Base-by-base conservation (phyloP, 257 asterid species). In the Solanum infundibuliforme region DNA sequence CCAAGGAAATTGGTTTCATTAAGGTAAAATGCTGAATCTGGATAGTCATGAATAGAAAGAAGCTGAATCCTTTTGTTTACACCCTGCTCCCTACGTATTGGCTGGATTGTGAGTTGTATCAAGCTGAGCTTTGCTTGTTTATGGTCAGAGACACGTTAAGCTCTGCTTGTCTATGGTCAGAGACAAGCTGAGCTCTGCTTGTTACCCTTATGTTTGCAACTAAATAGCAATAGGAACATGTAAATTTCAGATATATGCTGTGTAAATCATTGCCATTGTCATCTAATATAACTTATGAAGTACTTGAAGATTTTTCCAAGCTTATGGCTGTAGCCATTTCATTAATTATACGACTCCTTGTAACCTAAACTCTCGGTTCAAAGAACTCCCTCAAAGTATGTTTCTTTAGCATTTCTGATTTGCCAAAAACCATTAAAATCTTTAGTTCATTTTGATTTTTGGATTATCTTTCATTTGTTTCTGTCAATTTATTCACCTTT, bases 1-100 rank as follows among this genome's bases (percentile, higher is more conserved):
- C 89, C 3, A 87, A 87, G 89, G 89, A 87, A 32, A 87, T 87
- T 25, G 89, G 89, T 14, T 87, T 87, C 82, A 87, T 87, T 27
- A 87, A 87, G 89, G 88, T 87, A 84, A 43, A 27, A 8, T 25
- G 34, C 48, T 55, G 32, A 71, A 25, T 75, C 25, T 16, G 10
- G 3, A 16, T 71, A 16, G 12, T 71, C 10, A 31, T 71, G 6
- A 14, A 29, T 43, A 69, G 0, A 71, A 32, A 29, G 77, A 71
- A 31, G 21, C 77, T 31, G 77, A 31, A 69, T 31, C 39, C 39
- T 31, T 31, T 13, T 69, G 9, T 7, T 71, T 31, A 71, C 12
- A 29, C n/a, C 20, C 0, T 32, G 41, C 66, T 16, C 77, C 76
- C 76, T 13, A 12, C 18, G 20, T 5, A 32, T 31, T 32, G 41